These are phyloP conservation scores for Parascedosporium putredinis DNA, from an alignment of 2,329 filamentous ascomycete genomes.

Conservation along the genomic window DNA sequence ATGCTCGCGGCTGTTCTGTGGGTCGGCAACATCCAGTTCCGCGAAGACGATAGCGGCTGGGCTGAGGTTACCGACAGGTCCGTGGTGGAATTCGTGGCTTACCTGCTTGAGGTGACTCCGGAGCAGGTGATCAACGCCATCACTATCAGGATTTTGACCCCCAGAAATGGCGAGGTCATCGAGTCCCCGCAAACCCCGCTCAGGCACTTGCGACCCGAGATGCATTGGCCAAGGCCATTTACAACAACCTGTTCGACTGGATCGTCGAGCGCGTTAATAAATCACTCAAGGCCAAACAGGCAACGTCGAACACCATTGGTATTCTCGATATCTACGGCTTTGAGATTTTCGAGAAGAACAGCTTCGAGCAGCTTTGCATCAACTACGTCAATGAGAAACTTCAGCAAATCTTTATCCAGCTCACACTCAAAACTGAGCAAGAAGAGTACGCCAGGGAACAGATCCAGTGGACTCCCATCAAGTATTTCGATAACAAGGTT, in stretches of 20 bases:
- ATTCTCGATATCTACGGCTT: constrained; percentile 99
- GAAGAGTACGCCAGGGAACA: constrained; percentile 94
- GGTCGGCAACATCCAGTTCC: constrained; percentile 89
- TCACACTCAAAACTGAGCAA: constrained; percentile 93
- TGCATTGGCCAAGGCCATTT: constrained; percentile 89
- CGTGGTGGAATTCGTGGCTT: constrained; percentile 88
- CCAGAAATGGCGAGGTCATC: constrained; percentile 54
- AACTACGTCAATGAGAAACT: constrained; percentile 99
- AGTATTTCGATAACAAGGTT: constrained; percentile 99
- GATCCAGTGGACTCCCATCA: constrained; percentile 98
- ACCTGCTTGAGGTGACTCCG: constrained; percentile 79
- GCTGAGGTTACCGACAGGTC: constrained; percentile 80
- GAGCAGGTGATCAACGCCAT: constrained; percentile 75
- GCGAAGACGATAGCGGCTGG: constrained; percentile 81
- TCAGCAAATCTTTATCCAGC: constrained; percentile 97
- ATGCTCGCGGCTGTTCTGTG: constrained; percentile 87
- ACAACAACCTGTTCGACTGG: constrained; percentile 97
- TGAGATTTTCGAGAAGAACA: constrained; percentile 98
- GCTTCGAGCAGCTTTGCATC: constrained; percentile 97
- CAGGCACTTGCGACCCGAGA: constrained; percentile 84
- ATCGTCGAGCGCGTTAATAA: constrained; percentile 88
- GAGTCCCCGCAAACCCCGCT: constrained; percentile 69
- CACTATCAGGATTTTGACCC: constrained; percentile 74
- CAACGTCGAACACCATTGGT: constrained; percentile 75
- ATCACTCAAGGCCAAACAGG: constrained; percentile 69